Conservation (phyloP, 257 asterid genomes). For the Petunia secreta region DNA sequence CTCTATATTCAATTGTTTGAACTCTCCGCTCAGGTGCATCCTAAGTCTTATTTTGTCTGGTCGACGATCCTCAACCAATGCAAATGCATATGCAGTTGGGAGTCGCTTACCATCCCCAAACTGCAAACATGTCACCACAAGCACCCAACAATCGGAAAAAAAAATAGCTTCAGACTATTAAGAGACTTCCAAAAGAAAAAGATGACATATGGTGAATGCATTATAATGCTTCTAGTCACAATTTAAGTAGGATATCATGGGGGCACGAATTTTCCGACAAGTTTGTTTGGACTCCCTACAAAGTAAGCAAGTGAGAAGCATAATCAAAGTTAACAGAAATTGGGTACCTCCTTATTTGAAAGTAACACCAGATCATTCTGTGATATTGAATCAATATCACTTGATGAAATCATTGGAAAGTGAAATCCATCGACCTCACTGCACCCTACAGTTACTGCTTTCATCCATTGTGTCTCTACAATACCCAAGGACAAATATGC, state of each 20-base stretch:
- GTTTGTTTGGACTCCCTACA: neutral
- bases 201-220: neutral
- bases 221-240: constrained; percentile 12
- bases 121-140: constrained; percentile 39
- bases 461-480: constrained; percentile 60
- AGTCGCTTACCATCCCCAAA: constrained; percentile 62
- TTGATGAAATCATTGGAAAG: constrained; percentile 57
- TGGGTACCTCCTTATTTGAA: constrained; percentile 64
- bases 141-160: neutral
- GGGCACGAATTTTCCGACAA: neutral
- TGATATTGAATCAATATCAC: constrained; percentile 43
- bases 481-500: constrained; percentile 29
- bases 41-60: constrained; percentile 67
- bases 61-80: constrained; percentile 90
- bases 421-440: constrained; percentile 77
- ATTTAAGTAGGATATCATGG: neutral
- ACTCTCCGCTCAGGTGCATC: constrained; percentile 73
- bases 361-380: constrained; percentile 82
- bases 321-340: constrained; percentile 1
- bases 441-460: constrained; percentile 55
- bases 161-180: neutral
- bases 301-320: constrained; percentile 13
- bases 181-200: constrained; percentile 4
- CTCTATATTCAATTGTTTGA: constrained; percentile 52
- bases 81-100: constrained; percentile 87